phyloP scores from a whole-genome alignment of 2,329 filamentous ascomycete genomes.

The Hymenoscyphus repandus region DNA sequence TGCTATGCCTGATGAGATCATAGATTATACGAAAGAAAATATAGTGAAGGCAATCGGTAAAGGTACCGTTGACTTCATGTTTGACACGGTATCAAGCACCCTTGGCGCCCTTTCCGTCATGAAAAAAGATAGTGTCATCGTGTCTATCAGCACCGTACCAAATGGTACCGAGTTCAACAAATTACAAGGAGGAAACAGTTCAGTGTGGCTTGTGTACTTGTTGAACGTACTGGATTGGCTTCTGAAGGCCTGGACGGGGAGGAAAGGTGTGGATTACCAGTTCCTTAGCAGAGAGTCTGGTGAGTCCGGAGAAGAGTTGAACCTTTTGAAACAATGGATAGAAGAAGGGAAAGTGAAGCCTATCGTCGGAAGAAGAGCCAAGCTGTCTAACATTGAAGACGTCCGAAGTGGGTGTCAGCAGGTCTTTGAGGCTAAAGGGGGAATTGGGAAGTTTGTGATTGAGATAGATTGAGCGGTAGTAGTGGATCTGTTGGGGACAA shows the following conservation, averaged over 20 bases:
- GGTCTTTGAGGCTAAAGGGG: constrained; percentile 35
- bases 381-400: constrained; percentile 33
- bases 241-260: constrained; percentile 19
- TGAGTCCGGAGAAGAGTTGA: constrained; percentile 32
- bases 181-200: constrained; percentile 21
- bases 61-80: constrained; percentile 38
- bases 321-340: constrained; percentile 26
- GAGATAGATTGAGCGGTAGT: constrained; percentile 21
- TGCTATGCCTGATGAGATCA: constrained; percentile 35
- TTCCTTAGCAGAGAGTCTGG: constrained; percentile 32
- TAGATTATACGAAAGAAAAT: constrained; percentile 36
- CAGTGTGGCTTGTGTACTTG: constrained; percentile 17
- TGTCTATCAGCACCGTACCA: constrained; percentile 34
- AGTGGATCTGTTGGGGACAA: not conserved
- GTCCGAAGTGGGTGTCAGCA: constrained; percentile 35
- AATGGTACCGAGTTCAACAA: constrained; percentile 33
- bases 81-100: constrained; percentile 36
- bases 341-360: constrained; percentile 31
- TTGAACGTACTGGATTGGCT: constrained; percentile 31
- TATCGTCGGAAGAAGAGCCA: constrained; percentile 32
- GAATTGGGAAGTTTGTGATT: constrained; percentile 38
- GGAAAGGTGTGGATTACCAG: constrained; percentile 6
- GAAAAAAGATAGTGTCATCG: constrained; percentile 32
- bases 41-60: constrained; percentile 29
- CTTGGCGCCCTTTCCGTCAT: constrained; percentile 35